Conservation (phyloP, 106 monocot species). For the Acorus gramineus region DNA sequence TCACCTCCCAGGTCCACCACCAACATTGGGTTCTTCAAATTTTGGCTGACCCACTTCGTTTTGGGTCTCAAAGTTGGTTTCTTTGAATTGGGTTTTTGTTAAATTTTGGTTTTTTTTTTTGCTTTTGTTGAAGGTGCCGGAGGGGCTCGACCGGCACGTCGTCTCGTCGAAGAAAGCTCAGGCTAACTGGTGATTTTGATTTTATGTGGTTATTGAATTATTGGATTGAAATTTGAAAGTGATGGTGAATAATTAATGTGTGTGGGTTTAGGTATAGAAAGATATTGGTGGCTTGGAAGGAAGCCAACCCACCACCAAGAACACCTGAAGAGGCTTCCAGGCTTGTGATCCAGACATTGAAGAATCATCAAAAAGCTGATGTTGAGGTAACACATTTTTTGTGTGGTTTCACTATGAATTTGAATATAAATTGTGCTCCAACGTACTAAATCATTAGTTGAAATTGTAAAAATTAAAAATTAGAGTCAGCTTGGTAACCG, state of each 20-base stretch:
- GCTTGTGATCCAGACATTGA: slow-evolving; percentile 67
- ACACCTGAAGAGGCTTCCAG: slow-evolving; percentile 56
- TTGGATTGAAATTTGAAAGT: too few relatives aligned
- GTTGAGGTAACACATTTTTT: slow-evolving; percentile 42
- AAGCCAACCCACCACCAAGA: slow-evolving; percentile 66
- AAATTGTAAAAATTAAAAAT: too few relatives aligned
- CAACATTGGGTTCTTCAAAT: too few relatives aligned
- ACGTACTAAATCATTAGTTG: too few relatives aligned
- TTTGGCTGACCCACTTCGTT: too few relatives aligned
- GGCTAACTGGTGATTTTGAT: slow-evolving; percentile 55
- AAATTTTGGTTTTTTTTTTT: not conserved
- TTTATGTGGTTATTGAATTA: not conserved
- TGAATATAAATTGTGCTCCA: too few relatives aligned
- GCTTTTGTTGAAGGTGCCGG: slow-evolving; percentile 50
- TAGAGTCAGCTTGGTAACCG: too few relatives aligned
- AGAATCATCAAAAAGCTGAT: slow-evolving; percentile 75
- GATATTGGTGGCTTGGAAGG: slow-evolving; percentile 62
- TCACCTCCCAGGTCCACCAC: slow-evolving; percentile 52
- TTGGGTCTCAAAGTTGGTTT: not conserved
- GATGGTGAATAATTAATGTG: too few relatives aligned
- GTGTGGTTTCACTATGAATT: too few relatives aligned
- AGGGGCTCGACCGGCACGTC: slow-evolving; percentile 55
- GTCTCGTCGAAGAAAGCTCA: slow-evolving; percentile 83
- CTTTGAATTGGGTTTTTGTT: not conserved
- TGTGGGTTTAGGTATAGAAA: slow-evolving; percentile 52